Evolutionary conservation across 306 rosid genomes (phyloP).

Genomic region (Cajanus cajan): DNA sequence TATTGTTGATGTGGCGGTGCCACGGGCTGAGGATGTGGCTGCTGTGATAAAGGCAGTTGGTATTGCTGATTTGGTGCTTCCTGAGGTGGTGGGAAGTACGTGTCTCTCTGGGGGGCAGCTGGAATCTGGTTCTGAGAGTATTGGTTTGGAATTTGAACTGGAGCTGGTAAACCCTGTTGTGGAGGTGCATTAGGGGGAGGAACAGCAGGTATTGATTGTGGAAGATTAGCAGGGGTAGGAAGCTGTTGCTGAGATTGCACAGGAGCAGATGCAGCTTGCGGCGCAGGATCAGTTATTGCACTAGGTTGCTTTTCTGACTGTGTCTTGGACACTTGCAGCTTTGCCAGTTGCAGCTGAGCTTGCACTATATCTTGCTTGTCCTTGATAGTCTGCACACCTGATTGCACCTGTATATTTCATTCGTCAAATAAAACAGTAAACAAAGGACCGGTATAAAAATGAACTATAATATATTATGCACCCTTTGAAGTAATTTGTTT

Average conservation of each 20-base stretch:
- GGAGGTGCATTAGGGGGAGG: slow-evolving; percentile 68
- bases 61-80: slow-evolving; percentile 67
- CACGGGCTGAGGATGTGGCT: slow-evolving; percentile 47
- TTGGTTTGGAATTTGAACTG: slow-evolving; percentile 59
- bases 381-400: slow-evolving; percentile 68
- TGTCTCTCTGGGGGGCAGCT: slow-evolving; percentile 62
- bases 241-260: slow-evolving; percentile 59
- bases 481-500: background rate
- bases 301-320: slow-evolving; percentile 43
- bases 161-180: slow-evolving; percentile 52
- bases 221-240: slow-evolving; percentile 49
- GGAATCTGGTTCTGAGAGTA: slow-evolving; percentile 63
- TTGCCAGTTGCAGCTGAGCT: slow-evolving; percentile 66
- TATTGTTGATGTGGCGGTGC: slow-evolving; percentile 58
- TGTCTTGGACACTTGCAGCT: slow-evolving; percentile 52
- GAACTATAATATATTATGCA: background rate
- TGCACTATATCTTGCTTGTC: slow-evolving; percentile 66
- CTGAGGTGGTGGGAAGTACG: slow-evolving; percentile 60
- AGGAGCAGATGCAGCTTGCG: slow-evolving; percentile 57
- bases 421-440: slow-evolving; percentile 25
- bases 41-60: slow-evolving; percentile 62
- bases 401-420: slow-evolving; percentile 64
- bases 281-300: slow-evolving; percentile 41
- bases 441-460: slow-evolving; percentile 12
- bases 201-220: slow-evolving; percentile 47